A percentile compares a stretch with the other conserved stretches of the same genome.
phyloP scores from a whole-genome alignment of 768 basidiomycete genomes.

The Boletus subcaerulescens region DNA sequence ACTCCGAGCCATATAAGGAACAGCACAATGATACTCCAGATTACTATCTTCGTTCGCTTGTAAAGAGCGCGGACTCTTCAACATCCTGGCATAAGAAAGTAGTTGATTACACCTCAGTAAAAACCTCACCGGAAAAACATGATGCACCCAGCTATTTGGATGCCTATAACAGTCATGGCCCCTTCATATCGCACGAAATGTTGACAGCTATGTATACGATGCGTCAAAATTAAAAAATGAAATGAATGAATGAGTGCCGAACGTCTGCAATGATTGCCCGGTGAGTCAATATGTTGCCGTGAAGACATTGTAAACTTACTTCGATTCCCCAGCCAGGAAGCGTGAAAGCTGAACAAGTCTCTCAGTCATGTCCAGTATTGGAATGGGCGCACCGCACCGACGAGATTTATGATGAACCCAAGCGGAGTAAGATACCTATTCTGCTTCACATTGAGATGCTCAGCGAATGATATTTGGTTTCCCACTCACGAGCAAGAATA shows the following conservation, averaged over 20 bases:
- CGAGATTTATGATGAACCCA: slow-evolving; percentile 56
- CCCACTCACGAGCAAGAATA: slow-evolving; percentile 38
- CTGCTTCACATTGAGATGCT: slow-evolving; percentile 28
- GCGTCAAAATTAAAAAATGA: background rate
- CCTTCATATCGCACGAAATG: slow-evolving; percentile 53
- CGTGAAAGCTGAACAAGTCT: slow-evolving; percentile 10
- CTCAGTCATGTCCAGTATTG: background rate
- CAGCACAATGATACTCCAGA: slow-evolving; percentile 22
- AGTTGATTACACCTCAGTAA: background rate
- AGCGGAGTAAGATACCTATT: slow-evolving; percentile 65
- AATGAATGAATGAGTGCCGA: background rate
- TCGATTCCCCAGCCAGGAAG: slow-evolving; percentile 12
- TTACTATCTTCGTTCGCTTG: background rate
- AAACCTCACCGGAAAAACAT: slow-evolving; percentile 42
- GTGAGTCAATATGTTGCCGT: background rate
- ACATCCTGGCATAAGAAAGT: background rate
- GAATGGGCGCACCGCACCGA: slow-evolving; percentile 22
- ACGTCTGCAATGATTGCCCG: slow-evolving; percentile 8
- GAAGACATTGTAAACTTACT: slow-evolving; percentile 6
- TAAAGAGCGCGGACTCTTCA: slow-evolving; percentile 21
- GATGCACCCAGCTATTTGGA: slow-evolving; percentile 39
- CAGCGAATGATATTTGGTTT: background rate
- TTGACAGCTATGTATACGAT: slow-evolving; percentile 34
- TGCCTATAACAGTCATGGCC: slow-evolving; percentile 40
- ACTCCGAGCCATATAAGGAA: slow-evolving; percentile 44